Base-by-base conservation (phyloP, 2,329 filamentous ascomycete genomes). In the Penicillium sp. region DNA sequence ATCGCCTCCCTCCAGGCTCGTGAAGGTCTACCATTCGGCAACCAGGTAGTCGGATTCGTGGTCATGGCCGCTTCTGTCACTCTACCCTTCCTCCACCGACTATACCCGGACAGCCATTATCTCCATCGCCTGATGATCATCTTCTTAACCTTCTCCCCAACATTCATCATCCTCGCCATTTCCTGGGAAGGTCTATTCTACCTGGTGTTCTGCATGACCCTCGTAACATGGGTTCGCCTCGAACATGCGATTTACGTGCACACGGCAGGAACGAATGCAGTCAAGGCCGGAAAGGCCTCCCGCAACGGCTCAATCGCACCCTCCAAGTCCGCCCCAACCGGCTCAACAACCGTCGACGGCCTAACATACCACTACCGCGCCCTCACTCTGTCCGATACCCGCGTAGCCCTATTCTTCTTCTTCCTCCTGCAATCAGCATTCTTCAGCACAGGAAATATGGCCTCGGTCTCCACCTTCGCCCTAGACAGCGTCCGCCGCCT, bases 111-210 rank as follows among this genome's bases (percentile, higher is more conserved):
- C 69, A 88, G 80, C 60, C 87, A 97, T 74, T 97, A 97, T 71
- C 83, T 97, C 60, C 92, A 97, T 70, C 87, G 92, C 20, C 79
- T 99, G 3, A 82, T 92, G 60, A 84, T 96, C 62, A 86, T 97
- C 47, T 99, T 97, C 76, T 80, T 99, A 42, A 89, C 92, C 4
- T 97, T 95, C 68, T 89, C 93, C 0, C 94, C 94, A 0, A 88
- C 89, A 1, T 99, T 97, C 73, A 88, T 99, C 67, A 93, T 99
- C 65, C 84, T 99, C 44, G 96, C 92, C 7, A 97, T 97, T 62
- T 97, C 93, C 0, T 99, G 96, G 75, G 94, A 99, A 72, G 93
- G 93, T 0, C 80, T 99, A 2, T 99, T 99, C 72, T 99, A 97
- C 73, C 84, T 97, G 53, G 85, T 88, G 9, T 99, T 97, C 73